Evolutionary conservation across 306 rosid genomes (phyloP), one percentile per base, ranked within the genome.

Genomic region (Rubus parviflorus): DNA sequence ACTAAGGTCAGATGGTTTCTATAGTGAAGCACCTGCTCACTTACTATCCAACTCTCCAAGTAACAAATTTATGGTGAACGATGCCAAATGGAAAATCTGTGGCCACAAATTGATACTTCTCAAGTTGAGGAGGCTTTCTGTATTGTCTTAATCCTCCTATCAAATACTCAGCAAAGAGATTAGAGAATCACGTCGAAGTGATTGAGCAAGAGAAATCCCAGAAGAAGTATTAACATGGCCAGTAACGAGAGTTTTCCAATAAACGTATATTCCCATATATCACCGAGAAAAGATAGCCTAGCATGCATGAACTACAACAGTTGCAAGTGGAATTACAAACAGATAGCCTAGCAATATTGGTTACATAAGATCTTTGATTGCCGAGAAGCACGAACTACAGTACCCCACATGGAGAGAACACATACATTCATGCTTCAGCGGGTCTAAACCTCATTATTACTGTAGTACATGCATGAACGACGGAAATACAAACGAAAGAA

Each of bases 301-400:
- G 48, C 15, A 38, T 30, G 35, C 35, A 30, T 30, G 35, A 30
- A 30, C 35, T 30, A 1, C 35, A 2, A 30, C 25, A 65, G 42
- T n/a, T 1, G 37, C 63, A 60, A 60, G 19, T 60, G 66, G 2
- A 60, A 60, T 35, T 25, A 25, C 66, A 41, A 7, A 41, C n/a
- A 9, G 48, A 65, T 19, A 17, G 48, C 70, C 49, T 40, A 65
- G 48, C 15, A 38, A 40, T 19, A 17, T 17, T 65, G 42, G 23
- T 40, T 65, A 65, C 48, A 40, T 1, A 19, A 17, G 47, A 16
- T 48, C 48, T 65, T 65, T 65, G 8, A 10, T 65, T 10, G 20
- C 48, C 42, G 70, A 38, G 48, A 38, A 65, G 48, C 70, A 65
- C 40, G 70, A 65, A 65, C 54, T 17, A 10, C 22, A 65, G 41